phyloP scores from a whole-genome alignment of 768 basidiomycete genomes.

The Tylopilus intermedius region DNA sequence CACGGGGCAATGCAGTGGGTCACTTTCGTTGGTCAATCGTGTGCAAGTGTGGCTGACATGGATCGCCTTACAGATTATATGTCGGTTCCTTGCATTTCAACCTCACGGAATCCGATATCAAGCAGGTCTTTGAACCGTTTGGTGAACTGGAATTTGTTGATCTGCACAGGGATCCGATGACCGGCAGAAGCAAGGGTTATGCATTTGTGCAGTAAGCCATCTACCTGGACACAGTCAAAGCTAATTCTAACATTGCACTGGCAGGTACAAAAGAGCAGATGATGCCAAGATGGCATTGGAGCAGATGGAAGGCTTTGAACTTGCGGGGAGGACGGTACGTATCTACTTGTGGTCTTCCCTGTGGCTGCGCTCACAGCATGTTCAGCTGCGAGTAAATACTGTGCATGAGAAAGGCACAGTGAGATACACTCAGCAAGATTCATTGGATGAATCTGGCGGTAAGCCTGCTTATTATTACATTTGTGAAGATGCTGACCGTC shows the following conservation, averaged over 20 bases:
- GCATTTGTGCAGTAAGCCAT: conserved; percentile 87
- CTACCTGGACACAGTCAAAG: not conserved
- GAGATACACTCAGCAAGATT: conserved; percentile 71
- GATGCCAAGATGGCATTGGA: conserved; percentile 96
- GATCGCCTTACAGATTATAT: conserved; percentile 61
- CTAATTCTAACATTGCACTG: conserved; percentile 1
- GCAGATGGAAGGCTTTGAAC: conserved; percentile 98
- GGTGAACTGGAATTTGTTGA: conserved; percentile 98
- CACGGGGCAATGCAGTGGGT: conserved; percentile 83
- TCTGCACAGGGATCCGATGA: conserved; percentile 91
- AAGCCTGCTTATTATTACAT: conserved; percentile 11
- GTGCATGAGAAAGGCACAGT: conserved; percentile 86
- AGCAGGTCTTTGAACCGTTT: conserved; percentile 98
- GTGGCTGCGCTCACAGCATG: conserved; percentile 14
- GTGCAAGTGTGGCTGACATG: conserved; percentile 12
- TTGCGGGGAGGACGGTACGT: conserved; percentile 86
- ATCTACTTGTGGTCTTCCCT: conserved; percentile 4
- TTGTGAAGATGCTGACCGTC: conserved; percentile 7
- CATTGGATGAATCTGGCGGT: conserved; percentile 90
- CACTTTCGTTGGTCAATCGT: conserved; percentile 19
- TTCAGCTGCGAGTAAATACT: conserved; percentile 80
- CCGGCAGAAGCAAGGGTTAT: conserved; percentile 95
- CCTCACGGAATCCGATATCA: conserved; percentile 94
- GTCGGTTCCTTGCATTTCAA: conserved; percentile 97
- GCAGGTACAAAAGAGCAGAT: conserved; percentile 82